These are phyloP conservation scores for Funneliformis mosseae DNA, from an alignment of 192 early-diverging fungal genomes.

Conservation along the genomic window DNA sequence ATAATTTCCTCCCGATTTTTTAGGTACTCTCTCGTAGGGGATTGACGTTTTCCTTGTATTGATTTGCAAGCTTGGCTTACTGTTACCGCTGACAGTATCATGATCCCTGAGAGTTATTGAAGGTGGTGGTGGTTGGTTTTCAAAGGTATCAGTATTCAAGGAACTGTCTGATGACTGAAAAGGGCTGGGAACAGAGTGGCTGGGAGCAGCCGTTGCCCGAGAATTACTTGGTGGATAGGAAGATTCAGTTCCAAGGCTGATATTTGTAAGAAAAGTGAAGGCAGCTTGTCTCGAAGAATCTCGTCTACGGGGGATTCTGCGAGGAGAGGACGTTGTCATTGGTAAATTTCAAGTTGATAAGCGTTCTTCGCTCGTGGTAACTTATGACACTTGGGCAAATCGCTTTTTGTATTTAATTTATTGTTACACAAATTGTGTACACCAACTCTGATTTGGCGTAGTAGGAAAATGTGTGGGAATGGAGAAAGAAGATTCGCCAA, in stretches of 20 bases:
- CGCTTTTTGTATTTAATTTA: too few species aligned
- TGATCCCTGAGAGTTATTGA: background rate
- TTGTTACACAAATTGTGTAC: too few species aligned
- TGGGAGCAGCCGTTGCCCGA: conserved; percentile 24
- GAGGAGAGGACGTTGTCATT: conserved; percentile 34
- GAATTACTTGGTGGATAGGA: background rate
- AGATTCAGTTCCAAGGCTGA: conserved; percentile 35
- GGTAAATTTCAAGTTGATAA: conserved; percentile 24
- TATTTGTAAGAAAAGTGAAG: conserved; percentile 31
- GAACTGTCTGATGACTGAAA: background rate
- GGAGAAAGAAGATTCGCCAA: too few species aligned
- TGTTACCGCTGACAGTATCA: background rate
- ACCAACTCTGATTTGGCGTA: too few species aligned
- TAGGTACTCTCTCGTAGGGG: background rate
- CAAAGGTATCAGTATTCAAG: conserved; percentile 1
- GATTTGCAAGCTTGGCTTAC: conserved; percentile 5
- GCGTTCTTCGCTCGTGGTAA: conserved; percentile 16
- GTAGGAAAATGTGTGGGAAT: too few species aligned
- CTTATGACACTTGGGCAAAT: background rate
- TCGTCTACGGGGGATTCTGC: conserved; percentile 35
- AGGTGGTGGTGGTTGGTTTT: background rate
- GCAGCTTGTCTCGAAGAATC: conserved; percentile 35
- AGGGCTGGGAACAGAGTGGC: conserved; percentile 19
- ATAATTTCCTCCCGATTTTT: background rate
- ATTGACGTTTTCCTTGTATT: background rate